Evolutionary conservation across 1,139 yeast species (phyloP).

Genomic region (Spathaspora sp.): DNA sequence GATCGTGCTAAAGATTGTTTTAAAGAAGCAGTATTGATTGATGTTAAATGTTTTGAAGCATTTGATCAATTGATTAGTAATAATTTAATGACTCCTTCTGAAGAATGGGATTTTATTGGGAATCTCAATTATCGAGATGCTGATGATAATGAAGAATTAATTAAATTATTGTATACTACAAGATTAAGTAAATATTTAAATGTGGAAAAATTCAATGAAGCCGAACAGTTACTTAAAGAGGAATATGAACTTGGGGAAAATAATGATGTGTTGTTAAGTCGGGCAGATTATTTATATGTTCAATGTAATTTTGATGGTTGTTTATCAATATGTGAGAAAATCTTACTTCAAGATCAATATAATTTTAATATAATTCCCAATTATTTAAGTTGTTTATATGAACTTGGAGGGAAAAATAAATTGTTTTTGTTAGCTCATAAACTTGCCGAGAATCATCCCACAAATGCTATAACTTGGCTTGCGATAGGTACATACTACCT

Average conservation of each 20-base stretch:
- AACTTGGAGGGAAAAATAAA: constrained; percentile 79
- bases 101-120: constrained; percentile 80
- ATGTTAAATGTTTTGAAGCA: constrained; percentile 92
- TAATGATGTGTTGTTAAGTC: constrained; percentile 64
- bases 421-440: constrained; percentile 81
- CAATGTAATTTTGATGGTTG: constrained; percentile 84
- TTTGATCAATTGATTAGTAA: constrained; percentile 75
- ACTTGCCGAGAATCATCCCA: constrained; percentile 82
- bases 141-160: constrained; percentile 79
- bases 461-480: constrained; percentile 83
- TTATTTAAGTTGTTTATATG: constrained; percentile 83
- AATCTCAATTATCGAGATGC: constrained; percentile 69
- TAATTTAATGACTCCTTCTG: constrained; percentile 77
- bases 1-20: constrained; percentile 86
- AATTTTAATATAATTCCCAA: constrained; percentile 76
- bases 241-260: constrained; percentile 72
- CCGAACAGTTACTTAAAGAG: constrained; percentile 63
- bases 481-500: constrained; percentile 91
- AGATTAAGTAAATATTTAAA: constrained; percentile 73
- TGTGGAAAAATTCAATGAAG: constrained; percentile 58
- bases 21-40: constrained; percentile 82
- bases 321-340: constrained; percentile 66
- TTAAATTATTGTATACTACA: constrained; percentile 72
- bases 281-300: constrained; percentile 70
- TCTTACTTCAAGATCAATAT: constrained; percentile 62